Evolutionary conservation across 129 eudicot genomes (phyloP).

Genomic region (Flaveria linearis): DNA sequence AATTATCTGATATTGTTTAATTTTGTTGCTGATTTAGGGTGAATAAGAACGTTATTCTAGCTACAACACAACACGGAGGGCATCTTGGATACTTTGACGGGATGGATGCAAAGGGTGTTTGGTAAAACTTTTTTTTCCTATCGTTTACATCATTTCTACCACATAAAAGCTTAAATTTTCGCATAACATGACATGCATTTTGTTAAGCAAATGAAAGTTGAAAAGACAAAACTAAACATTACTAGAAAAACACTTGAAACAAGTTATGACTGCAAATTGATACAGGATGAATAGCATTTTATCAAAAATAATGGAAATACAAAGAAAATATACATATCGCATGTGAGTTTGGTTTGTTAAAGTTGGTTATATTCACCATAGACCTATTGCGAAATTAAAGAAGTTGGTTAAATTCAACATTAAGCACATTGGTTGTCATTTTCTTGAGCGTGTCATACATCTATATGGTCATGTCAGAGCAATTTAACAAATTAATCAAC

Average conservation of each 20-base stretch:
- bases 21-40: constrained; percentile 40
- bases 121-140: constrained; percentile 48
- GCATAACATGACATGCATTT: background rate
- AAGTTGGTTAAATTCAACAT: background rate
- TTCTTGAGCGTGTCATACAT: background rate
- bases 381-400: background rate
- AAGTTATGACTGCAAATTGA: too few relatives aligned
- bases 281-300: too few relatives aligned
- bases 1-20: constrained; percentile 10
- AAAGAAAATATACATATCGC: too few relatives aligned
- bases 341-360: background rate
- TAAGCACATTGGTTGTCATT: background rate
- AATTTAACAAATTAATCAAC: background rate
- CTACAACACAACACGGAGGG: constrained; percentile 93
- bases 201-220: background rate
- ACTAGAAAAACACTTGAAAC: too few relatives aligned
- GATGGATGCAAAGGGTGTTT: constrained; percentile 66
- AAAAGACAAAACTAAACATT: background rate
- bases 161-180: background rate
- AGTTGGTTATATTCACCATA: background rate
- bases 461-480: background rate
- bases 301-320: too few relatives aligned
- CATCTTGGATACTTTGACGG: constrained; percentile 93
- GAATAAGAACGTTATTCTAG: constrained; percentile 73
- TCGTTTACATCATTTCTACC: background rate